Conservation (phyloP, 176 grass and related monocot genomes). For the Juncus inflexus region DNA sequence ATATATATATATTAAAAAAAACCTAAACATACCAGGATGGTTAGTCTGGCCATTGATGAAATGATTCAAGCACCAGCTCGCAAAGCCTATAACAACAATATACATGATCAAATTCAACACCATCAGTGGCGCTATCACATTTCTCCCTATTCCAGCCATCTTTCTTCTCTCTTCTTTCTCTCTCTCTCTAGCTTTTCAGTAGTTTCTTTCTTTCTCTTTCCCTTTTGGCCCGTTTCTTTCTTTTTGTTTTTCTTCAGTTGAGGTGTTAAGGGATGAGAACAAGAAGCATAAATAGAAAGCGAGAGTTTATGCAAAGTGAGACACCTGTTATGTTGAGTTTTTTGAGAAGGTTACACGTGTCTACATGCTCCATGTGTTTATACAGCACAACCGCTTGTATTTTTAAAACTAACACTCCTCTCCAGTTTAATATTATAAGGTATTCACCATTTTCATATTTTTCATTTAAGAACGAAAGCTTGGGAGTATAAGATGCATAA, state of each 20-base stretch:
- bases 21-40: slow-evolving; percentile 22
- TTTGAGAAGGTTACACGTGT: slow-evolving; percentile 8
- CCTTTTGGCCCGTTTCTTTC: background rate
- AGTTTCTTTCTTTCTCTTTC: background rate
- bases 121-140: slow-evolving; percentile 45
- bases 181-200: no score
- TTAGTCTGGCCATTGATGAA: slow-evolving; percentile 47
- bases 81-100: slow-evolving; percentile 43
- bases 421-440: background rate
- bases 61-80: slow-evolving; percentile 54
- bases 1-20: background rate
- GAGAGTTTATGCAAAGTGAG: background rate
- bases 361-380: background rate
- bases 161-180: slow-evolving; percentile 8
- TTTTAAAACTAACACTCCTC: slow-evolving; percentile 1
- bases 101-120: slow-evolving; percentile 63
- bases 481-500: no score
- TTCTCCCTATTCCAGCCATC: slow-evolving; percentile 33
- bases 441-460: no score
- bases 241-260: background rate
- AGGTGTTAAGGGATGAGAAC: slow-evolving; percentile 15
- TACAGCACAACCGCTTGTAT: slow-evolving; percentile 1
- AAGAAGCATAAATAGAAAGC: slow-evolving; percentile 11
- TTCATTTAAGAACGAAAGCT: no score
- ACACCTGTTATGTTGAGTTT: slow-evolving; percentile 4